Percentiles rank a stretch among this genome's conserved stretches.
These are phyloP conservation scores for Apiospora koreana DNA, from an alignment of 2,329 filamentous ascomycete genomes.

Conservation along the genomic window DNA sequence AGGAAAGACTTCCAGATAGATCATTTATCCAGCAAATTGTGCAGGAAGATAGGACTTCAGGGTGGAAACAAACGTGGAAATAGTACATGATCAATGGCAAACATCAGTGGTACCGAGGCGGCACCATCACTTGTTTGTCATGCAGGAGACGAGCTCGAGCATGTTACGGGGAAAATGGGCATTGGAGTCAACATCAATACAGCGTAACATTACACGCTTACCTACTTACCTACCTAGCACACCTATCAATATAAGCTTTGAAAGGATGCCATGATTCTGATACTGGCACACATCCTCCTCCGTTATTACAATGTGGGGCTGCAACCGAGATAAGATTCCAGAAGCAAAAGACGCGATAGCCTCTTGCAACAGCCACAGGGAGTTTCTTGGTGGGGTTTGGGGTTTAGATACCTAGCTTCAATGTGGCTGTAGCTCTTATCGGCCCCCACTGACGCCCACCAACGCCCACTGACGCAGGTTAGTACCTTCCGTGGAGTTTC, in stretches of 20 bases:
- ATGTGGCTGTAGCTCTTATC: conserved; percentile 3
- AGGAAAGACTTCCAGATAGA: background rate
- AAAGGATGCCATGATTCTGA: background rate
- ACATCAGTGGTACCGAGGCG: background rate
- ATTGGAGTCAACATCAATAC: background rate
- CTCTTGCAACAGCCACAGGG: background rate
- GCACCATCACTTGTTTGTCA: background rate
- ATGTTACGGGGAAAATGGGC: background rate
- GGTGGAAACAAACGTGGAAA: no score
- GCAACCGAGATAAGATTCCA: background rate
- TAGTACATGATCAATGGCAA: background rate
- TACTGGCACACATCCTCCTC: background rate
- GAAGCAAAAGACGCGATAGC: no score
- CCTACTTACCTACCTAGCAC: no score
- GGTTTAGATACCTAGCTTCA: background rate
- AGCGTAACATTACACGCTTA: no score
- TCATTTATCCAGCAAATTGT: background rate
- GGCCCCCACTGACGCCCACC: background rate
- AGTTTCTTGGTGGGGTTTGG: background rate
- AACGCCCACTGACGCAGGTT: background rate
- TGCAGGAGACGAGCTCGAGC: background rate
- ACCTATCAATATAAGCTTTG: no score
- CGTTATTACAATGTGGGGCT: background rate
- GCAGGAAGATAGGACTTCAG: background rate
- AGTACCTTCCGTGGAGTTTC: background rate